Conservation (phyloP, 495 filamentous ascomycete genomes). For the Aspergillus bridgeri region DNA sequence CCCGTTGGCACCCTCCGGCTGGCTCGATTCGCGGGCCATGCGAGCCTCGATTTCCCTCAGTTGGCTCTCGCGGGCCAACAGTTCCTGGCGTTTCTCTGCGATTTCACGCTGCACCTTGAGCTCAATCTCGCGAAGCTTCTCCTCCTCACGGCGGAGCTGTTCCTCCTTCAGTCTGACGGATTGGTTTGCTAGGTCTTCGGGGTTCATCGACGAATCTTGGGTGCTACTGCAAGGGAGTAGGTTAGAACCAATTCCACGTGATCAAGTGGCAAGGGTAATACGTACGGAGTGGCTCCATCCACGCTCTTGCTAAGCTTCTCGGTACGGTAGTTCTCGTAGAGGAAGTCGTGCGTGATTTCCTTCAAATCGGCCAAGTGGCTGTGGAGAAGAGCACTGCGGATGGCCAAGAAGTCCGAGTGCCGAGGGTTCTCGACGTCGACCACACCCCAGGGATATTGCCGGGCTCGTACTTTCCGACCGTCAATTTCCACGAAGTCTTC, state of each 20-base stretch:
- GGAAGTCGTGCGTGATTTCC: slow-evolving; percentile 99
- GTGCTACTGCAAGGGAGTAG: slow-evolving; percentile 28
- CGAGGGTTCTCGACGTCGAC: slow-evolving; percentile 99
- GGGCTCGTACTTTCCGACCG: slow-evolving; percentile 83
- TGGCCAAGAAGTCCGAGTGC: slow-evolving; percentile 96
- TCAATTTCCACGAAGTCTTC: slow-evolving; percentile 94
- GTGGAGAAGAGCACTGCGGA: slow-evolving; percentile 93
- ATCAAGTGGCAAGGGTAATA: slow-evolving; percentile 19
- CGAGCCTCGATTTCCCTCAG: slow-evolving; percentile 89
- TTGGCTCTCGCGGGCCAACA: slow-evolving; percentile 95
- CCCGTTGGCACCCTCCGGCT: slow-evolving; percentile 43
- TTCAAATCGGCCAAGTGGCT: slow-evolving; percentile 97
- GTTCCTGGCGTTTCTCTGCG: slow-evolving; percentile 98
- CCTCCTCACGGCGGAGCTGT: slow-evolving; percentile 96
- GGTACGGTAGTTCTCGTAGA: slow-evolving; percentile 99
- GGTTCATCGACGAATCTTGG: slow-evolving; percentile 86
- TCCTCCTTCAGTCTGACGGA: slow-evolving; percentile 98
- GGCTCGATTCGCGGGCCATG: slow-evolving; percentile 64
- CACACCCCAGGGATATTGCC: slow-evolving; percentile 98
- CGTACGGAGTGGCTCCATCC: slow-evolving; percentile 83
- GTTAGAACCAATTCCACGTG: slow-evolving; percentile 23
- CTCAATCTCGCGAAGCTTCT: slow-evolving; percentile 99
- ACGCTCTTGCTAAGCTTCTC: slow-evolving; percentile 99
- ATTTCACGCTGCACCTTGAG: slow-evolving; percentile 99
- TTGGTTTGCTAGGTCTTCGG: slow-evolving; percentile 92